Base-by-base conservation (phyloP, 495 filamentous ascomycete species). In the Annulohypoxylon nitens region DNA sequence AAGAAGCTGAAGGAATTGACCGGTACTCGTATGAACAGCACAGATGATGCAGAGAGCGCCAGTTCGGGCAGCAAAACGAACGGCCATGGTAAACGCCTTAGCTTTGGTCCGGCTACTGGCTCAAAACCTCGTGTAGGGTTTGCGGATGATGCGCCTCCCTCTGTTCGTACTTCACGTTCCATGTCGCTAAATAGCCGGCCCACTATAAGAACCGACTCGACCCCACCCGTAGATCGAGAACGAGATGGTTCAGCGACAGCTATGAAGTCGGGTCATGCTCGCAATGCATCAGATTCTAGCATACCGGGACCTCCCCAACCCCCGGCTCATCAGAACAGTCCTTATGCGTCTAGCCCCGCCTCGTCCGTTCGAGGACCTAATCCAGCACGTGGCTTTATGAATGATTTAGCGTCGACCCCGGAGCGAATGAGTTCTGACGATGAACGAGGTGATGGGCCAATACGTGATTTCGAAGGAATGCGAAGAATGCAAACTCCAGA, bases 1-100 rank as follows among this genome's bases (percentile, higher is more conserved):
- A 88, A 86, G 75, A 89, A 92, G 77, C 78, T 99, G 81, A 98
- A 98, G 82, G 93, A 97, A 61, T 84, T 96, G 47, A 98, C 97
- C 1, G 86, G 90, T n/a, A 89, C 88, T 36, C 90, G 94, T 9
- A 94, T 97, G 88, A 83, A 80, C 14, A 78, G 79, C 25, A 80
- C 84, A 30, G 84, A 86, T 71, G 86, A 88, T 65, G 81, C 78
- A 50, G 72, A 68, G 57, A 74, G 72, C 71, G 64, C 59, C 18
- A 80, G 84, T 59, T 88, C 89, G 58, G 93, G 91, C 75, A 54
- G 50, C 25, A 82, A 90, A 54, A 88, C 85, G 33, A 86, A 86
- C 70, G 88, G 86, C 76, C 83, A 86, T 41, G 86, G 86, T 58
- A 90, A 90, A 68, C 88, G 93, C 58, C 85, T 90, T 61, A 96